Conservation (phyloP, 78 protist genomes). For the Emiliania huxleyi region DNA sequence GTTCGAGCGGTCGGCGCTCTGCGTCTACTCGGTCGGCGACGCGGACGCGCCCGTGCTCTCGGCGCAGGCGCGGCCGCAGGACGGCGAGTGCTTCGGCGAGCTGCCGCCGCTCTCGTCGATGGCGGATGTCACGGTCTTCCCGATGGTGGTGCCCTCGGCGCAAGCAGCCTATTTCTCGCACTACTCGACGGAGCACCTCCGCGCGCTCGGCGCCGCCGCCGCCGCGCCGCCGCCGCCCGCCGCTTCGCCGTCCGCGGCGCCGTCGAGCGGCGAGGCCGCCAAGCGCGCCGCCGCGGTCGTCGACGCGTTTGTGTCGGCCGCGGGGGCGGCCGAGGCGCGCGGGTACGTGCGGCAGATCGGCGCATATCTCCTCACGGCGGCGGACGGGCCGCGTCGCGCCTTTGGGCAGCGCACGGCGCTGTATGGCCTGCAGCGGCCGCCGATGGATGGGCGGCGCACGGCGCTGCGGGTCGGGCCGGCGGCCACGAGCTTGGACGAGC, state of each 20-base stretch:
- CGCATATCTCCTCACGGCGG: neutral
- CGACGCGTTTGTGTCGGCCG: neutral
- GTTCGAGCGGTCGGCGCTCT: neutral
- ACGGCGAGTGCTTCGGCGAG: constrained; percentile 42
- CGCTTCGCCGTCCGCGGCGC: no score
- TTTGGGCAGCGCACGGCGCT: constrained; percentile 15
- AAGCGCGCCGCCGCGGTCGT: neutral
- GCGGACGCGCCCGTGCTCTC: neutral
- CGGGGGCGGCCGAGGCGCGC: neutral
- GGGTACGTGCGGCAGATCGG: neutral
- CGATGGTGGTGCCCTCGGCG: constrained; percentile 17
- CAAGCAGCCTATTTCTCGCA: neutral
- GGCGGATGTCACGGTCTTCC: neutral
- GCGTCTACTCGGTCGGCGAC: constrained; percentile 2
- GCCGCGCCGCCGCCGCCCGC: neutral
- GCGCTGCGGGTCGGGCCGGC: neutral
- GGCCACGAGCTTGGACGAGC: neutral
- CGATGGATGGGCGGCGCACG: neutral
- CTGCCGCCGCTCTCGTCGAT: neutral
- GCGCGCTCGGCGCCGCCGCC: neutral
- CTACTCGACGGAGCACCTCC: neutral
- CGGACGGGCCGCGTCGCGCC: neutral
- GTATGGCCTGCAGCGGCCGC: constrained; percentile 29
- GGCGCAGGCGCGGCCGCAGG: constrained; percentile 42
- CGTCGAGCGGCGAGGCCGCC: neutral